These are phyloP conservation scores for Monilinia fructigena DNA, from an alignment of 2,329 filamentous ascomycete genomes.

Conservation along the genomic window DNA sequence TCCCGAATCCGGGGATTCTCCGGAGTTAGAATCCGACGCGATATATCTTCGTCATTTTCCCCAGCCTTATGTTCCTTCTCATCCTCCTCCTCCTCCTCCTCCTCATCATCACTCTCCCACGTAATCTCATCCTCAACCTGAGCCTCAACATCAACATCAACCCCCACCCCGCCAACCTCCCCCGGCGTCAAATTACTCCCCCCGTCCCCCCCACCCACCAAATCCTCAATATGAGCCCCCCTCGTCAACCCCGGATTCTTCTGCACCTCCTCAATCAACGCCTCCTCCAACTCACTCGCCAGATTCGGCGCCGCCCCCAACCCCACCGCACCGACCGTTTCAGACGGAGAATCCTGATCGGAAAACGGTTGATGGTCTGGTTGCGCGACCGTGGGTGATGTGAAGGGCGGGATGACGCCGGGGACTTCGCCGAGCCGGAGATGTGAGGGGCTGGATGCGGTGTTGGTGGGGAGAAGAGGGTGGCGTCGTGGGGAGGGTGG, in stretches of 20 bases:
- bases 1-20: neutral
- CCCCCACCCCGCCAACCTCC: neutral
- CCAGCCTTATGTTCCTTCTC: neutral
- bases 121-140: neutral
- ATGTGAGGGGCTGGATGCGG: neutral
- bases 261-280: conserved; percentile 8
- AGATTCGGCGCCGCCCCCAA: conserved; percentile 1
- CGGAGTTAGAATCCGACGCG: neutral
- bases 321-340: neutral
- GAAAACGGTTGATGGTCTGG: conserved; percentile 1
- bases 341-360: neutral
- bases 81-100: neutral
- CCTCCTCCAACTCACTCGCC: conserved; percentile 11
- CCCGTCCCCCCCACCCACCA: neutral
- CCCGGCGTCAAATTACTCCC: conserved; percentile 1
- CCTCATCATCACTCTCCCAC: neutral
- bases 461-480: neutral
- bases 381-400: neutral
- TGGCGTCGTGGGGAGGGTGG: conserved; percentile 5
- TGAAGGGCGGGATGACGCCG: conserved; percentile 12
- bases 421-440: neutral
- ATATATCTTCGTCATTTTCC: neutral
- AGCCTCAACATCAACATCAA: neutral
- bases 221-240: neutral
- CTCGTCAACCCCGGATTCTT: neutral